phyloP scores from a whole-genome alignment of 768 basidiomycete species.

The Termitomyces sp. region DNA sequence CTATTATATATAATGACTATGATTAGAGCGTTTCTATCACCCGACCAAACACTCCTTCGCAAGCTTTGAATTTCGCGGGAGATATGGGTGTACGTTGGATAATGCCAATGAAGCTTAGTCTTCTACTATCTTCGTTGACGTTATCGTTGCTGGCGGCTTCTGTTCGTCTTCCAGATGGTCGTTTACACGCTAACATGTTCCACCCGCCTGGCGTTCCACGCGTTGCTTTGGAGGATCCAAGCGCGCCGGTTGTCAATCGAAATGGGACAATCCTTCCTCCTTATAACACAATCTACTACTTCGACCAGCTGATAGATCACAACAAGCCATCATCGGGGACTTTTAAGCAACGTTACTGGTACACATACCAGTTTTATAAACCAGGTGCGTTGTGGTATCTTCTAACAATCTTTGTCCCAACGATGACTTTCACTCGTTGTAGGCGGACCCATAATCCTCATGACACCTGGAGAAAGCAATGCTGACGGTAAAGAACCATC shows the following conservation, averaged over 20 bases:
- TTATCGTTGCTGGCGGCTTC: constrained; percentile 15
- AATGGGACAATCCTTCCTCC: constrained; percentile 41
- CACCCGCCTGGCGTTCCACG: constrained; percentile 31
- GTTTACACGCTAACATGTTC: constrained; percentile 35
- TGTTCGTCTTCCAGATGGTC: constrained; percentile 31
- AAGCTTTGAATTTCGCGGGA: neutral
- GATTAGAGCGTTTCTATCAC: neutral
- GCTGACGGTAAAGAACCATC: constrained; percentile 35
- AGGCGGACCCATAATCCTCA: constrained; percentile 57
- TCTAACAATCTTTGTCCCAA: neutral
- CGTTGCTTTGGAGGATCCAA: constrained; percentile 20
- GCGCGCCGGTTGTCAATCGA: constrained; percentile 31
- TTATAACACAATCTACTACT: constrained; percentile 42
- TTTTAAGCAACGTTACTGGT: constrained; percentile 75
- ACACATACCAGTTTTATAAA: constrained; percentile 62
- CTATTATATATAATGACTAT: constrained; percentile 7
- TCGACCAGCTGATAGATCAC: constrained; percentile 55
- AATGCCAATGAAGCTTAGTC: constrained; percentile 16
- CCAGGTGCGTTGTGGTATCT: constrained; percentile 24
- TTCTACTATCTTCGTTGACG: constrained; percentile 15
- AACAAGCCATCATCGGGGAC: constrained; percentile 56
- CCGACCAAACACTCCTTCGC: neutral
- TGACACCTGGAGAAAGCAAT: constrained; percentile 62
- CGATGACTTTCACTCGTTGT: neutral
- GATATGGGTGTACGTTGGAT: constrained; percentile 1